These are phyloP conservation scores for Cylindrotheca closterium DNA, from an alignment of 108 stramenopile genomes.

Conservation along the genomic window DNA sequence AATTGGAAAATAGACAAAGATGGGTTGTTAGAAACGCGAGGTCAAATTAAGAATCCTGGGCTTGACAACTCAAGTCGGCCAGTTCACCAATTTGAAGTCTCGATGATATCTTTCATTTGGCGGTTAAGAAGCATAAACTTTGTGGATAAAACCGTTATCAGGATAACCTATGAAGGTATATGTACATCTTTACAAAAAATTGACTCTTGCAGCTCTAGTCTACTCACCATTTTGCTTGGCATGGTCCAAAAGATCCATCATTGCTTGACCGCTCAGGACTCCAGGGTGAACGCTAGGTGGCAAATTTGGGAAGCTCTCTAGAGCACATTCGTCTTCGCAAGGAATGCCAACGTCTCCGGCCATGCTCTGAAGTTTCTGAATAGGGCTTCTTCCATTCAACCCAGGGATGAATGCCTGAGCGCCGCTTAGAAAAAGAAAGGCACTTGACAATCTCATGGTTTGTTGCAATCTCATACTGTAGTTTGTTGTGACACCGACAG, in stretches of 20 bases:
- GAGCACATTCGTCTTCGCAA: constrained; percentile 79
- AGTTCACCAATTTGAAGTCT: too few relatives aligned
- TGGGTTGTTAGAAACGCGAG: too few relatives aligned
- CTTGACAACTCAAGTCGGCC: background rate
- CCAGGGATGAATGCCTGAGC: background rate
- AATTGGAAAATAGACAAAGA: background rate
- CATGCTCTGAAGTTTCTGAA: background rate
- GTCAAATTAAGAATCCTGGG: too few relatives aligned
- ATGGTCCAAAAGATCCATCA: constrained; percentile 74
- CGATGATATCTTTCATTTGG: too few relatives aligned
- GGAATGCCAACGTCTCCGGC: constrained; percentile 55
- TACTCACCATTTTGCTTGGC: constrained; percentile 74
- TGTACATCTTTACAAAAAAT: too few relatives aligned
- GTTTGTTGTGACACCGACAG: too few relatives aligned
- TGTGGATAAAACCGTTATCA: too few relatives aligned
- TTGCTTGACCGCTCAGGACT: constrained; percentile 73
- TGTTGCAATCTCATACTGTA: too few relatives aligned
- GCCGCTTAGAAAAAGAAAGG: background rate
- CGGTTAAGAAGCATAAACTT: too few relatives aligned
- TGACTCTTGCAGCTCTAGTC: too few relatives aligned
- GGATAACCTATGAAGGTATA: too few relatives aligned
- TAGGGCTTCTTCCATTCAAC: background rate
- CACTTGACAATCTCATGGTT: background rate
- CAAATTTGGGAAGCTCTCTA: constrained; percentile 71
- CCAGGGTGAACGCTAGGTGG: constrained; percentile 81